These are phyloP conservation scores for Corylus americana DNA, from an alignment of 306 rosid genomes.

Conservation along the genomic window DNA sequence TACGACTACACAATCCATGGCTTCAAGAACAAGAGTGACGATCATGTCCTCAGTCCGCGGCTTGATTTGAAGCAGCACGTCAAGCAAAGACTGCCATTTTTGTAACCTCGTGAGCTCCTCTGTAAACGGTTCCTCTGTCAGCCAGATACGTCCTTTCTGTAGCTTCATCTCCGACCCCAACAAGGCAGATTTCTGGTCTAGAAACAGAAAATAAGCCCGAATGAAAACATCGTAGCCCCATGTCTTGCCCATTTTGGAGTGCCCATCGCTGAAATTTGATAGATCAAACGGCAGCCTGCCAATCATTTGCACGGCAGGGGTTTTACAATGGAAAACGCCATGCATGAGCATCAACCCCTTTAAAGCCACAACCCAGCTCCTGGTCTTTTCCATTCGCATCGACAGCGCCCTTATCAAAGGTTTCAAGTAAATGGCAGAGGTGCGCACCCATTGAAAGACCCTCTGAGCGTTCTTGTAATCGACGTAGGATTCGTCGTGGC, in stretches of 20 bases:
- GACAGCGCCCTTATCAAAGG: constrained; percentile 57
- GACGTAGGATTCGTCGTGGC: constrained; percentile 59
- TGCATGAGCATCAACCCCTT: constrained; percentile 92
- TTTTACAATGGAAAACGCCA: constrained; percentile 57
- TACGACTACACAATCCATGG: constrained; percentile 70
- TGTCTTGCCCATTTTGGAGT: constrained; percentile 21
- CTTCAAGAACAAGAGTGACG: constrained; percentile 54
- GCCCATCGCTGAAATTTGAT: constrained; percentile 50
- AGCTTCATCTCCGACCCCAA: constrained; percentile 28
- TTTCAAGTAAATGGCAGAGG: constrained; percentile 59
- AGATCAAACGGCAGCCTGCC: constrained; percentile 78
- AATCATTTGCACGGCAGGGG: constrained; percentile 43
- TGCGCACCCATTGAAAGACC: constrained; percentile 63
- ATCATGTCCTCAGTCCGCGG: constrained; percentile 32
- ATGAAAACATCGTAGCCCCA: constrained; percentile 52
- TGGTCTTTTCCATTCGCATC: constrained; percentile 61
- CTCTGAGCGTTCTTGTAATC: constrained; percentile 66
- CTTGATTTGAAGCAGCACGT: constrained; percentile 53
- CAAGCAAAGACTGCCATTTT: constrained; percentile 54
- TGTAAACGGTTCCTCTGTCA: constrained; percentile 36
- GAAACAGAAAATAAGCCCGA: constrained; percentile 54
- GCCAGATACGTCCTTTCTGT: background rate
- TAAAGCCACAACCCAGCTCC: constrained; percentile 70
- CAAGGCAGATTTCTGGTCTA: constrained; percentile 51
- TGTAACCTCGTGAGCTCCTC: constrained; percentile 57